These are phyloP conservation scores for Nicotiana attenuata DNA, from an alignment of 257 asterid genomes.

Conservation along the genomic window DNA sequence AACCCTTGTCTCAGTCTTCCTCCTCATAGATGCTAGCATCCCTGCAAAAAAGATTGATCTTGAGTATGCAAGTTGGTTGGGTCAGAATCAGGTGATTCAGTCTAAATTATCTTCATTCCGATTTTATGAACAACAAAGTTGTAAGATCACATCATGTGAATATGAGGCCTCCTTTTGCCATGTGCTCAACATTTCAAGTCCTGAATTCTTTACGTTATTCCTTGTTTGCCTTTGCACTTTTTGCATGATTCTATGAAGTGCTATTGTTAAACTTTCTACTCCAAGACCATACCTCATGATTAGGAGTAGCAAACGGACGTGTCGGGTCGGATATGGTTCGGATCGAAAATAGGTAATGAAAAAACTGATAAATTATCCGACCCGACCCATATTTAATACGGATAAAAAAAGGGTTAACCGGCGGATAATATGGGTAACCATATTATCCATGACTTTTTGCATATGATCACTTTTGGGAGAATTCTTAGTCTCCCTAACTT, in stretches of 20 bases:
- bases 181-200: background rate
- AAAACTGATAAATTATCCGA: no score
- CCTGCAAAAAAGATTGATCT: conserved; percentile 87
- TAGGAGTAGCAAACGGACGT: no score
- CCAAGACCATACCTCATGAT: background rate
- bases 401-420: no score
- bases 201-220: background rate
- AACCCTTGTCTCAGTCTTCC: conserved; percentile 92
- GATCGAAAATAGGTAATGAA: no score
- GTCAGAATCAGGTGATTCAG: conserved; percentile 60
- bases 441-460: no score
- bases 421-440: no score
- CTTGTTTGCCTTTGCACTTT: background rate
- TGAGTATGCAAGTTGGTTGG: conserved; percentile 96
- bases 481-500: no score
- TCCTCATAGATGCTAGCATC: conserved; percentile 90
- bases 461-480: no score
- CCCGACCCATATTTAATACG: no score
- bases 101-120: conserved; percentile 11
- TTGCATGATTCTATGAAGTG: background rate
- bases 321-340: no score
- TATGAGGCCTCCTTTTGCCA: background rate
- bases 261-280: background rate
- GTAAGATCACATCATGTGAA: background rate
- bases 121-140: background rate